These are phyloP conservation scores for Lycium ferocissimum DNA, from an alignment of 257 asterid genomes.

Conservation along the genomic window DNA sequence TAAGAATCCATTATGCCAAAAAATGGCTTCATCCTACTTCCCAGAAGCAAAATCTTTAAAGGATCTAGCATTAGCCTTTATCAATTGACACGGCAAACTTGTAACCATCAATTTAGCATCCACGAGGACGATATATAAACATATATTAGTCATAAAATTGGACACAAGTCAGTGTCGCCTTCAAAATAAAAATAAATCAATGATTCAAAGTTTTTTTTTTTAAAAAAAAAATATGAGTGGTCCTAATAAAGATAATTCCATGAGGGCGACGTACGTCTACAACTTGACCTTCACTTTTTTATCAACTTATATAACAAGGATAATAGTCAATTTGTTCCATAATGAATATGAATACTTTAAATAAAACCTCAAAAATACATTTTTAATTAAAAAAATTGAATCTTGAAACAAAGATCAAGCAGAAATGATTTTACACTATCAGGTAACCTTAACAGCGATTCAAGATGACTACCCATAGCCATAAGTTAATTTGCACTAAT, in stretches of 20 bases:
- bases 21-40: slow-evolving; percentile 36
- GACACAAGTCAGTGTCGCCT: slow-evolving; percentile 35
- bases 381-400: neutral
- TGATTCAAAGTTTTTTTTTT: neutral
- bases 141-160: slow-evolving; percentile 32
- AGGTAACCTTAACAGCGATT: neutral
- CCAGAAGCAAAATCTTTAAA: slow-evolving; percentile 27
- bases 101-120: slow-evolving; percentile 28
- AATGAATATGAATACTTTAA: neutral
- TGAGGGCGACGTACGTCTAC: slow-evolving; percentile 42
- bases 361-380: neutral
- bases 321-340: neutral
- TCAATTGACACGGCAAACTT: neutral
- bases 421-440: neutral
- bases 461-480: neutral
- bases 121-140: slow-evolving; percentile 34
- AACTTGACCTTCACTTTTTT: slow-evolving; percentile 23
- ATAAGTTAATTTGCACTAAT: neutral
- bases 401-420: neutral
- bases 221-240: neutral
- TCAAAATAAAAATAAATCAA: neutral
- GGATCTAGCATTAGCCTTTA: neutral
- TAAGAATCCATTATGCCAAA: slow-evolving; percentile 17
- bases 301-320: neutral
- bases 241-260: slow-evolving; percentile 23